phyloP scores from a whole-genome alignment of 208 protist species.

The Tritrichomonas musculus region DNA sequence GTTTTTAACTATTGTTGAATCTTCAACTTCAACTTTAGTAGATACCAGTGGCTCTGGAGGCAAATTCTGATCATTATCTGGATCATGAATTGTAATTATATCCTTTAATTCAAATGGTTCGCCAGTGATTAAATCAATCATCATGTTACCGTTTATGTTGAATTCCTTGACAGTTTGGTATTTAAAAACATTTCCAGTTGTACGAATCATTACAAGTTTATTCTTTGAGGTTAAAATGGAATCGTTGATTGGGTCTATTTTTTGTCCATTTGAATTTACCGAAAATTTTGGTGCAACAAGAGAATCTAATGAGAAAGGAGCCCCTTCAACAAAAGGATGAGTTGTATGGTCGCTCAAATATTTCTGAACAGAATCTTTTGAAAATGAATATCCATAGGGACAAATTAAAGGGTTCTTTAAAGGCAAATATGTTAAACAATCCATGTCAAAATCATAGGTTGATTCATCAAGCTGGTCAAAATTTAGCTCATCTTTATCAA shows the following conservation, averaged over 20 bases:
- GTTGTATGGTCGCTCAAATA: not conserved
- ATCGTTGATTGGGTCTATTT: not conserved
- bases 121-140: not conserved
- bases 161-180: not conserved
- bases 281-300: not conserved
- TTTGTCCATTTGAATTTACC: not conserved
- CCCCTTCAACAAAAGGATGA: not conserved
- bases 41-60: not conserved
- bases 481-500: not conserved
- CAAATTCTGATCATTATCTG: not conserved
- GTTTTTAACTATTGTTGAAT: not conserved
- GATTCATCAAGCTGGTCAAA: not conserved
- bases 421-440: not conserved
- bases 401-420: not conserved
- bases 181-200: not conserved
- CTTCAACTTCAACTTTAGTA: not conserved
- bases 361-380: not conserved
- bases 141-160: not conserved
- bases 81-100: slow-evolving; percentile 11
- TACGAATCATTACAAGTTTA: not conserved
- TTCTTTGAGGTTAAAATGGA: not conserved
- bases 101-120: not conserved
- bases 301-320: not conserved
- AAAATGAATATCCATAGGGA: not conserved
- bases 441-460: not conserved